A percentile compares a stretch with the other conserved stretches of the same genome.
Conservation (phyloP, 495 filamentous ascomycete genomes). For the Trichocladium uniseriatum region DNA sequence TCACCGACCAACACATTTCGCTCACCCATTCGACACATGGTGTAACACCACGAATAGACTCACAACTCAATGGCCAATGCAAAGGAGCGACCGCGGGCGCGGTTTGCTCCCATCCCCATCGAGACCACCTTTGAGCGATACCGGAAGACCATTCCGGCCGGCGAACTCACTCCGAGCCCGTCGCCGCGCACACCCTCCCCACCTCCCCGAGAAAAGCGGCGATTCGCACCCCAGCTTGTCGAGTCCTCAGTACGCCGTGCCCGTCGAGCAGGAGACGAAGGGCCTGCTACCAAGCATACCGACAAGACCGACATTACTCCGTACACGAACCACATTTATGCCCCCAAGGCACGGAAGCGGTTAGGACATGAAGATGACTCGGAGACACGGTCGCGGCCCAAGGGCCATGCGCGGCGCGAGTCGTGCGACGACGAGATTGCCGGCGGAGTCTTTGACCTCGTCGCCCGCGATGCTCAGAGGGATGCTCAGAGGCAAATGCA, state of each 20-base stretch:
- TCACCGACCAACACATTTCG: background rate
- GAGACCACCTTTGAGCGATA: constrained; percentile 51
- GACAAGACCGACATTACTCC: constrained; percentile 53
- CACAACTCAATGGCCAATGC: constrained; percentile 18
- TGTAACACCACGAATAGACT: constrained; percentile 1
- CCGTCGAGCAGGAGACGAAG: constrained; percentile 44
- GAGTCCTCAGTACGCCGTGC: constrained; percentile 54
- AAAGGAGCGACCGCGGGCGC: constrained; percentile 29
- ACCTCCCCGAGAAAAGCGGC: constrained; percentile 30
- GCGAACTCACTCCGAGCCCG: constrained; percentile 43
- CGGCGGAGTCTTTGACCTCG: constrained; percentile 65
- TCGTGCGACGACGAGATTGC: constrained; percentile 60
- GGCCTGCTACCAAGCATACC: constrained; percentile 39
- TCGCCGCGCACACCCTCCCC: constrained; percentile 36
- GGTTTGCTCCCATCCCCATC: constrained; percentile 51
- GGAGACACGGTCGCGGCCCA: constrained; percentile 9
- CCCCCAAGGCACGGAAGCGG: constrained; percentile 32
- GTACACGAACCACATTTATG: constrained; percentile 49
- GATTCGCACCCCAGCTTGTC: constrained; percentile 56
- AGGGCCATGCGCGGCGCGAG: constrained; percentile 40
- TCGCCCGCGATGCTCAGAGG: constrained; percentile 64
- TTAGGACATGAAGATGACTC: constrained; percentile 21
- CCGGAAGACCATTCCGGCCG: constrained; percentile 32
- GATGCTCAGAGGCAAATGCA: constrained; percentile 62
- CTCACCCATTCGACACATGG: background rate